Evolutionary conservation across 805 yeast species (phyloP).

Genomic region (Yarrowia bubula): DNA sequence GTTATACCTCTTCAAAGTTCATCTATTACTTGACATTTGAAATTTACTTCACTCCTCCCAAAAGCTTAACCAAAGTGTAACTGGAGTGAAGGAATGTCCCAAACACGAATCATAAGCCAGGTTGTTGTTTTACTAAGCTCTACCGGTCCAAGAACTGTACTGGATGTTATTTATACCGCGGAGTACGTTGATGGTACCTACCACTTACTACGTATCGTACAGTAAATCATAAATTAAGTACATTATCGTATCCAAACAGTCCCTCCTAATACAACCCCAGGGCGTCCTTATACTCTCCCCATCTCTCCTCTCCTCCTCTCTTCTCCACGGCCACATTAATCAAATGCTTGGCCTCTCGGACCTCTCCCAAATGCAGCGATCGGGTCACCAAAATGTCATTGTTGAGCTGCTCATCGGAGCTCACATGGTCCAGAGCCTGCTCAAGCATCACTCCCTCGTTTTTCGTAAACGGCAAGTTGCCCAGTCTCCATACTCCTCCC

Average conservation of each 20-base stretch:
- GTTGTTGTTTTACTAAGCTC: no score
- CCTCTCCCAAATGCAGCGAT: slow-evolving; percentile 6
- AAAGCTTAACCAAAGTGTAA: no score
- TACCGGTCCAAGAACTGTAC: no score
- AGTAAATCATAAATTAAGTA: not conserved
- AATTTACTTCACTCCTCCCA: no score
- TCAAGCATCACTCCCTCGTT: not conserved
- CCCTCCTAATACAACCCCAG: not conserved
- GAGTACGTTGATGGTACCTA: no score
- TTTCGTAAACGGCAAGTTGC: not conserved
- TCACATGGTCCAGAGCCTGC: not conserved
- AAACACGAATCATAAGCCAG: no score
- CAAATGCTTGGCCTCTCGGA: not conserved
- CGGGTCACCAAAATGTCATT: slow-evolving; percentile 8
- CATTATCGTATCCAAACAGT: no score
- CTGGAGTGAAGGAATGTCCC: no score
- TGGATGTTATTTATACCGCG: no score
- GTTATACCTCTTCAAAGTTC: no score
- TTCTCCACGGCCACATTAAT: not conserved
- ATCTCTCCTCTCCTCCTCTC: slow-evolving; percentile 4
- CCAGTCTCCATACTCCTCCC: slow-evolving; percentile 7
- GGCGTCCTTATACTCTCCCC: not conserved
- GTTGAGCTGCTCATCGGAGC: not conserved
- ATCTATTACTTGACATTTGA: no score
- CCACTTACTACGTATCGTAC: no score